Percentiles rank a stretch among this genome's conserved stretches.
These are phyloP conservation scores for Barbatosphaeria neglecta DNA, from an alignment of 495 filamentous ascomycete species.

Conservation along the genomic window DNA sequence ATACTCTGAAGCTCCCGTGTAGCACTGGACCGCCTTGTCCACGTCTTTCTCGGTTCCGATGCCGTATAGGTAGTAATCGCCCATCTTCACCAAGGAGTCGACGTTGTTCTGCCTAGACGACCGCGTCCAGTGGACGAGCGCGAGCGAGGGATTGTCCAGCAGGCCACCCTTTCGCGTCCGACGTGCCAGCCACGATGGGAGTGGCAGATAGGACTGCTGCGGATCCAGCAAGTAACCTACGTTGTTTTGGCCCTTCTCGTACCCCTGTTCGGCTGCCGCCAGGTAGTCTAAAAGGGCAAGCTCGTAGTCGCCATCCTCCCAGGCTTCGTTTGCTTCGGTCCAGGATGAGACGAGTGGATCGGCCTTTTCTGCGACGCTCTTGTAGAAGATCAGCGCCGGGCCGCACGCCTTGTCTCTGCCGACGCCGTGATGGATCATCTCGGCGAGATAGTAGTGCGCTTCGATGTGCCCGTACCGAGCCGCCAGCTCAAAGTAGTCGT, in stretches of 20 bases:
- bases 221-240: conserved; percentile 87
- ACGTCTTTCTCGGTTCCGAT: conserved; percentile 60
- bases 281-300: conserved; percentile 73
- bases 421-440: conserved; percentile 72
- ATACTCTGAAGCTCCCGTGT: conserved; percentile 80
- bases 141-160: conserved; percentile 61
- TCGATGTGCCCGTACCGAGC: conserved; percentile 81
- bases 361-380: conserved; percentile 83
- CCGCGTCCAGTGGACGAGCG: conserved; percentile 91
- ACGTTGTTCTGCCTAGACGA: conserved; percentile 89
- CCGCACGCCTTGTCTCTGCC: conserved; percentile 71
- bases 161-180: conserved; percentile 31
- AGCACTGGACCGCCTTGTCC: conserved; percentile 88
- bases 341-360: conserved; percentile 79
- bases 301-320: conserved; percentile 75
- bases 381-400: conserved; percentile 81
- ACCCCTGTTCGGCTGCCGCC: conserved; percentile 93
- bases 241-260: conserved; percentile 86
- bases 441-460: conserved; percentile 89
- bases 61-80: conserved; percentile 84
- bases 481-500: conserved; percentile 85
- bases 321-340: conserved; percentile 74
- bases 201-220: conserved; percentile 42
- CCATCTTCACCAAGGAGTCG: conserved; percentile 94
- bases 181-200: conserved; percentile 24